phyloP scores from a whole-genome alignment of 228 moss, liverwort and hornwort species.

The Sphagnum fallax region DNA sequence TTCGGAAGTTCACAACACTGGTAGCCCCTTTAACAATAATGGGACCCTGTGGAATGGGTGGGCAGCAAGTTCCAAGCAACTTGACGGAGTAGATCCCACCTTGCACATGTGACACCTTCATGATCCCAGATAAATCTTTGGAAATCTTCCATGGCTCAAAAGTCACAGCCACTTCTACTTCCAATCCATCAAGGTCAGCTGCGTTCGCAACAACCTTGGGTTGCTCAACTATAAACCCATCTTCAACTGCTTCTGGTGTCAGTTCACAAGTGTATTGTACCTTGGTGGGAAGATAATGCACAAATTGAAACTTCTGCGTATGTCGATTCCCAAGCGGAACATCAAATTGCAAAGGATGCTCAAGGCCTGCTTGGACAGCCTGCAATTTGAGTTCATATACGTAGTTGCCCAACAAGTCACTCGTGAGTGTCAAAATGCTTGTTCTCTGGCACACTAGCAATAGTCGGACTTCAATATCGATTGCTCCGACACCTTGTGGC shows the following conservation, averaged over 20 bases:
- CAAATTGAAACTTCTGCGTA: conserved; percentile 57
- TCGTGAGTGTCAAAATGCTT: conserved; percentile 40
- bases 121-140: conserved; percentile 18
- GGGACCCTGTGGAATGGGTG: conserved; percentile 82
- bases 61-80: conserved; percentile 51
- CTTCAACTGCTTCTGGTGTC: conserved; percentile 27
- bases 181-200: conserved; percentile 71
- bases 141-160: conserved; percentile 62
- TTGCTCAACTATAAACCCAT: conserved; percentile 52
- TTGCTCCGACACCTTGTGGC: conserved; percentile 34
- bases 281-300: conserved; percentile 59
- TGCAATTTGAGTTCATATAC: conserved; percentile 47
- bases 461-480: conserved; percentile 73
- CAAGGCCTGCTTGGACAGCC: conserved; percentile 47
- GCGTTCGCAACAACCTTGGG: conserved; percentile 30
- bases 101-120: conserved; percentile 22
- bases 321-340: conserved; percentile 60
- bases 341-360: conserved; percentile 52
- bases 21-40: conserved; percentile 38
- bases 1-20: conserved; percentile 56
- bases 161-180: conserved; percentile 35
- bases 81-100: conserved; percentile 49
- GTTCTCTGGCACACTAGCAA: conserved; percentile 37
- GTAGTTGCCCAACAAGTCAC: conserved; percentile 62
- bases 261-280: conserved; percentile 52